phyloP scores from a whole-genome alignment of 768 basidiomycete genomes.

The Sistotremastrum suecicum region DNA sequence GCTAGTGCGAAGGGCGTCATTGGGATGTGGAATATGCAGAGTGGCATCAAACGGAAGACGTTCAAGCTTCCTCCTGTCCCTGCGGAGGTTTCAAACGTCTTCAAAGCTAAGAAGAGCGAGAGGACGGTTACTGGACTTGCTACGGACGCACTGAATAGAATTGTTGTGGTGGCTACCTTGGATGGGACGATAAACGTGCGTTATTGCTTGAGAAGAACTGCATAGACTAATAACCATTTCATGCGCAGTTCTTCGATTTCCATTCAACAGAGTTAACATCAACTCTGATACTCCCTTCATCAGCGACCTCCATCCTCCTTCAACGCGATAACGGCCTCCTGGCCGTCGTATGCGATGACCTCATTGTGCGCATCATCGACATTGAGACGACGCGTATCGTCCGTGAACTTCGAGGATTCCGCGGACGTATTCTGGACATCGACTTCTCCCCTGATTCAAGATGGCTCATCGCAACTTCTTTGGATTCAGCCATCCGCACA shows the following conservation, averaged over 20 bases:
- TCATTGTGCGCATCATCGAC: constrained; percentile 73
- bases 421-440: constrained; percentile 77
- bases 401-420: constrained; percentile 75
- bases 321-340: constrained; percentile 80
- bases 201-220: constrained; percentile 6
- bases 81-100: constrained; percentile 30
- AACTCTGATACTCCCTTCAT: constrained; percentile 51
- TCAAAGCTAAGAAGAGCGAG: constrained; percentile 25
- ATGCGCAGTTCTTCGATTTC: constrained; percentile 85
- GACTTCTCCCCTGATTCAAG: constrained; percentile 94
- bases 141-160: constrained; percentile 71
- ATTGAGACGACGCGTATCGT: constrained; percentile 82
- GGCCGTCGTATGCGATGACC: constrained; percentile 76
- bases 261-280: constrained; percentile 66
- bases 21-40: constrained; percentile 95
- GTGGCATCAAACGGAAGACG: constrained; percentile 68
- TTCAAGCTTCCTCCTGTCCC: constrained; percentile 60
- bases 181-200: constrained; percentile 84
- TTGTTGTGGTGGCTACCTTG: constrained; percentile 70
- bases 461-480: constrained; percentile 79
- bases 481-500: constrained; percentile 87
- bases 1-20: constrained; percentile 72
- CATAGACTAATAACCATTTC: not conserved
- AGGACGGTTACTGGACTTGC: constrained; percentile 70
- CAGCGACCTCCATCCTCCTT: constrained; percentile 54